Evolutionary conservation across 768 basidiomycete genomes (phyloP).

Genomic region (Trametopsis cervina): DNA sequence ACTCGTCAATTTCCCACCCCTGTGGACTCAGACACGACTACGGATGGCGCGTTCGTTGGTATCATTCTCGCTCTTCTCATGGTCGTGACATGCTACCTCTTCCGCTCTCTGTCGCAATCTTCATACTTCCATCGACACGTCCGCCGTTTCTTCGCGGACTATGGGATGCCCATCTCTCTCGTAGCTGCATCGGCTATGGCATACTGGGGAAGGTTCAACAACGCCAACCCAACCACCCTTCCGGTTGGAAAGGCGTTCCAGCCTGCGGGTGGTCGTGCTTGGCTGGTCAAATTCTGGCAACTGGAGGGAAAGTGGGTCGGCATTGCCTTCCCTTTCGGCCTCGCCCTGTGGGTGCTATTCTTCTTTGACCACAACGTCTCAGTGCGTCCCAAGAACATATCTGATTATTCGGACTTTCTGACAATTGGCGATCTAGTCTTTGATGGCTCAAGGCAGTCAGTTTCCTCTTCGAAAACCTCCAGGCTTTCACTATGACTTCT

Average conservation of each 20-base stretch:
- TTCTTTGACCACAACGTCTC: constrained; percentile 96
- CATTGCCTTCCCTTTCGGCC: constrained; percentile 83
- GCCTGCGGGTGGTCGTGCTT: constrained; percentile 63
- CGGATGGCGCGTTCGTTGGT: constrained; percentile 49
- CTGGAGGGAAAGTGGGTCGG: constrained; percentile 85
- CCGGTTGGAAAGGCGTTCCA: constrained; percentile 65
- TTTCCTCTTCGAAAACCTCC: constrained; percentile 90
- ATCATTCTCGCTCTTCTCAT: constrained; percentile 75
- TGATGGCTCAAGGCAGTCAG: constrained; percentile 87
- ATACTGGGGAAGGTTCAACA: constrained; percentile 78
- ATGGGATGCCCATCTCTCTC: constrained; percentile 87
- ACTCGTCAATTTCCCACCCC: constrained; percentile 54
- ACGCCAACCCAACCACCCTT: constrained; percentile 53
- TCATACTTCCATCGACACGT: constrained; percentile 67
- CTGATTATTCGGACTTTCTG: neutral
- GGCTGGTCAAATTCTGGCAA: constrained; percentile 88
- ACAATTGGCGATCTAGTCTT: constrained; percentile 42
- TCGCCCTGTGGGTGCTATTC: constrained; percentile 85
- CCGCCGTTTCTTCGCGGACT: constrained; percentile 74
- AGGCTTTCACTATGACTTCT: constrained; percentile 84
- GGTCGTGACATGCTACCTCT: constrained; percentile 68
- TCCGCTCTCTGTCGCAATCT: constrained; percentile 56
- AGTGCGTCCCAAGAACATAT: too few relatives aligned
- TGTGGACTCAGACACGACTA: constrained; percentile 11
- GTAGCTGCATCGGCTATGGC: constrained; percentile 71